These are phyloP conservation scores for Harringtonia lauricola DNA, from an alignment of 2,329 filamentous ascomycete species.

Conservation along the genomic window DNA sequence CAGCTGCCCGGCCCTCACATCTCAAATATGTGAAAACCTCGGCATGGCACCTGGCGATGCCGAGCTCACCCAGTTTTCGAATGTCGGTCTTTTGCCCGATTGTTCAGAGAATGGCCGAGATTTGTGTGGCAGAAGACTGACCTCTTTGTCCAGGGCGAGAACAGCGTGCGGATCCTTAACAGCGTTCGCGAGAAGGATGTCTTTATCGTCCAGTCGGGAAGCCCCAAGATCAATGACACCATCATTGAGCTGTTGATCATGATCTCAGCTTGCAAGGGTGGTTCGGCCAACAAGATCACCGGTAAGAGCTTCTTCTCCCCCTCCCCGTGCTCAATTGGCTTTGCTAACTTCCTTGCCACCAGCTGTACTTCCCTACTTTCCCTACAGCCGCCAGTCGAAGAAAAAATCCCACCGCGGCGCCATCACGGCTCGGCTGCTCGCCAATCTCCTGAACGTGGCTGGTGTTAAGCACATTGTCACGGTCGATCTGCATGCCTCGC, in stretches of 20 bases:
- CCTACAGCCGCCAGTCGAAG: conserved; percentile 98
- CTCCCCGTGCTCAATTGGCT: neutral
- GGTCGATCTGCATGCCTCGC: conserved; percentile 90
- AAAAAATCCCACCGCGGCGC: conserved; percentile 96
- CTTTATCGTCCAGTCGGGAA: conserved; percentile 96
- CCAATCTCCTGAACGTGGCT: conserved; percentile 85
- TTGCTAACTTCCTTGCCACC: conserved; percentile 3
- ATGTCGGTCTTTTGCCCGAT: conserved; percentile 26
- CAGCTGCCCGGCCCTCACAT: conserved; percentile 53
- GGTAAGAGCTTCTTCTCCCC: conserved; percentile 36
- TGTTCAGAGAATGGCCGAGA: no score
- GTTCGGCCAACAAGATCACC: conserved; percentile 91
- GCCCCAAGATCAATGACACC: conserved; percentile 91
- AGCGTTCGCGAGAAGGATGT: conserved; percentile 96
- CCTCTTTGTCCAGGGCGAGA: conserved; percentile 44
- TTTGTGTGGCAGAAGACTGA: no score
- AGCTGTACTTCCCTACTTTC: conserved; percentile 91
- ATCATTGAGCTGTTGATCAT: conserved; percentile 99
- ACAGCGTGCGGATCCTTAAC: conserved; percentile 56
- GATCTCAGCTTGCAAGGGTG: conserved; percentile 97
- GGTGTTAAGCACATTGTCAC: conserved; percentile 97
- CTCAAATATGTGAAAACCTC: conserved; percentile 57
- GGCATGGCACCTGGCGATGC: conserved; percentile 53
- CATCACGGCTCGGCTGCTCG: conserved; percentile 94
- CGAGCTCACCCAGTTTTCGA: conserved; percentile 60